phyloP scores from a whole-genome alignment of 2,329 filamentous ascomycete species.

The Aspergillus transmontanensis region DNA sequence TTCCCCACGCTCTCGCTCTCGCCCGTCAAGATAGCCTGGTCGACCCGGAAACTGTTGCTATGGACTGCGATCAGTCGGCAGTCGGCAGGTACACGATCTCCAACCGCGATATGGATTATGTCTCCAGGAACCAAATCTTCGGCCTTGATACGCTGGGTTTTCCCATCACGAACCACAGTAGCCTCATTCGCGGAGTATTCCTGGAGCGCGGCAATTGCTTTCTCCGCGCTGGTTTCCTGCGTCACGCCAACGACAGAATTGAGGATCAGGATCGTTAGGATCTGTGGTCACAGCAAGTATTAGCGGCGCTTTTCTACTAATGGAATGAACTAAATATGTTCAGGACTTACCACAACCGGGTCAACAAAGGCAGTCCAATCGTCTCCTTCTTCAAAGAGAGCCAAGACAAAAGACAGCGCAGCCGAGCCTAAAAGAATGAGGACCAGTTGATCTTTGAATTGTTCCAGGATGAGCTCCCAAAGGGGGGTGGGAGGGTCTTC shows the following conservation, averaged over 20 bases:
- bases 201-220: slow-evolving; percentile 95
- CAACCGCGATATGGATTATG: slow-evolving; percentile 82
- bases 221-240: slow-evolving; percentile 97
- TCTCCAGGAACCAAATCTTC: slow-evolving; percentile 96
- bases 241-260: slow-evolving; percentile 97
- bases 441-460: slow-evolving; percentile 98
- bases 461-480: slow-evolving; percentile 95
- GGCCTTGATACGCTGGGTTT: slow-evolving; percentile 82
- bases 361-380: slow-evolving; percentile 98
- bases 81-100: slow-evolving; percentile 91
- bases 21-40: slow-evolving; percentile 95
- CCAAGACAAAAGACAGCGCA: slow-evolving; percentile 88
- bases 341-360: slow-evolving; percentile 75
- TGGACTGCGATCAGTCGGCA: slow-evolving; percentile 87
- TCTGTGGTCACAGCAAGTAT: slow-evolving; percentile 54
- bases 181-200: slow-evolving; percentile 99
- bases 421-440: slow-evolving; percentile 92
- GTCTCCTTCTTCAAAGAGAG: slow-evolving; percentile 87
- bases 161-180: slow-evolving; percentile 85
- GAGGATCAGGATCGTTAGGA: slow-evolving; percentile 92
- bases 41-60: slow-evolving; percentile 95
- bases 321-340: not conserved
- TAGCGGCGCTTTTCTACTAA: slow-evolving; percentile 17
- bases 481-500: slow-evolving; percentile 95
- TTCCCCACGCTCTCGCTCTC: slow-evolving; percentile 98